Evolutionary conservation across 106 monocot species (phyloP).

Genomic region (Dendrobium catenatum): DNA sequence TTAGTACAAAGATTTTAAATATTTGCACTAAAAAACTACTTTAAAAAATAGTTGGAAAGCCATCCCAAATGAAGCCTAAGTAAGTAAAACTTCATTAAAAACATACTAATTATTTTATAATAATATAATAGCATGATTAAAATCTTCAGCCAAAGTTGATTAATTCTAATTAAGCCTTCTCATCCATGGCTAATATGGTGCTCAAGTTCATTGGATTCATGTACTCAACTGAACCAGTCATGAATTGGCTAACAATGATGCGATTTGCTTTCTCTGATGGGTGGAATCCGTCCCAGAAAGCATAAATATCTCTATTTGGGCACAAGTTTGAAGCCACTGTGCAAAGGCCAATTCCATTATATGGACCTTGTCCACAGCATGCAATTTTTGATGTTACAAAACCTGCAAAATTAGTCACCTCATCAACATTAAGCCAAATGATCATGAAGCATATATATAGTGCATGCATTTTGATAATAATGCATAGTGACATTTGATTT

Average conservation of each 20-base stretch:
- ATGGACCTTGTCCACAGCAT: slow-evolving; percentile 87
- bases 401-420: slow-evolving; percentile 27
- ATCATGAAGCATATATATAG: no score
- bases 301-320: slow-evolving; percentile 47
- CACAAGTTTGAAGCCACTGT: slow-evolving; percentile 61
- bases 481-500: no score
- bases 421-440: no score
- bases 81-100: no score
- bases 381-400: slow-evolving; percentile 72
- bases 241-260: slow-evolving; percentile 55
- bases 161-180: neutral
- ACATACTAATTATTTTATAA: no score
- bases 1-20: no score
- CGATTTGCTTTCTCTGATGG: slow-evolving; percentile 79
- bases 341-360: slow-evolving; percentile 84
- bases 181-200: slow-evolving; percentile 59
- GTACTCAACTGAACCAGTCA: slow-evolving; percentile 40
- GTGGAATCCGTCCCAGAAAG: slow-evolving; percentile 89
- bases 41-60: no score
- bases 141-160: neutral
- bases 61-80: no score
- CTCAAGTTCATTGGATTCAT: slow-evolving; percentile 86
- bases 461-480: no score
- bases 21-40: no score
- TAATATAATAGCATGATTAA: neutral